A percentile compares a stretch with the other conserved stretches of the same genome.
These are phyloP conservation scores for Hansfordia pulvinata DNA, from an alignment of 2,329 filamentous ascomycete species.

Conservation along the genomic window DNA sequence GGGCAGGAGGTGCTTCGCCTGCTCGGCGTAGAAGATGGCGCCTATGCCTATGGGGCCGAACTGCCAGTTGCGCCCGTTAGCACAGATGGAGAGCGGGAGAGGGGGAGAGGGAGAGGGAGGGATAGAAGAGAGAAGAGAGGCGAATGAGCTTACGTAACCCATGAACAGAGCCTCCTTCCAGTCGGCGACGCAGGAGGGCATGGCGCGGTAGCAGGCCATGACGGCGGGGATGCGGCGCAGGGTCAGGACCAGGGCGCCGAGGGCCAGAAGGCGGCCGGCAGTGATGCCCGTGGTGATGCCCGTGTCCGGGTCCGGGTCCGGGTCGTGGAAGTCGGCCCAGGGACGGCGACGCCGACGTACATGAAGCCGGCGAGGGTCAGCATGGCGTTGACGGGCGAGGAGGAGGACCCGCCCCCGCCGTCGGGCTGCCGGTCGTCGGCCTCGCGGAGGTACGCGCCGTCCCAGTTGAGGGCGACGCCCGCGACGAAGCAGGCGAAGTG, in stretches of 20 bases:
- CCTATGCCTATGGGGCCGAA: conserved; percentile 70
- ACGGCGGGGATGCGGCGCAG: conserved; percentile 10
- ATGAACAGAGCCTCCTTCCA: conserved; percentile 11
- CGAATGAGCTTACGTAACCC: conserved; percentile 15
- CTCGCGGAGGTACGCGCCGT: conserved; percentile 43
- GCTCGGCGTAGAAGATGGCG: conserved; percentile 59
- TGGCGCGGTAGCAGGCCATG: conserved; percentile 5
- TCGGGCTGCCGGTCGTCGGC: conserved; percentile 42
- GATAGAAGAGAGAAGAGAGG: conserved; percentile 14
- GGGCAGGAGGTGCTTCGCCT: conserved; percentile 24
- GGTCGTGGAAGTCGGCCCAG: conserved; percentile 38
- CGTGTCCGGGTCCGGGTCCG: conserved; percentile 22
- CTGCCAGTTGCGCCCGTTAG: too few species aligned
- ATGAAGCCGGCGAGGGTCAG: conserved; percentile 49
- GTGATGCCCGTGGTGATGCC: conserved; percentile 9
- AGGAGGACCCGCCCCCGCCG: conserved; percentile 37
- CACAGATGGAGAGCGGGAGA: too few species aligned
- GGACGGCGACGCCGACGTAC: conserved; percentile 41
- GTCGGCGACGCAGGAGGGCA: conserved; percentile 6
- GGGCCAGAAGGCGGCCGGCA: conserved; percentile 6
- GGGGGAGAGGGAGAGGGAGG: too few species aligned
- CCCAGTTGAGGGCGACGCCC: conserved; percentile 47
- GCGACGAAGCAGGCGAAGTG: conserved; percentile 47
- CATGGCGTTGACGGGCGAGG: conserved; percentile 32
- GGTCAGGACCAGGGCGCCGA: conserved; percentile 8